Percentiles rank a stretch among this genome's conserved stretches.
Evolutionary conservation across 495 filamentous ascomycete genomes (phyloP).

Genomic region (Talaromyces stipitatus): DNA sequence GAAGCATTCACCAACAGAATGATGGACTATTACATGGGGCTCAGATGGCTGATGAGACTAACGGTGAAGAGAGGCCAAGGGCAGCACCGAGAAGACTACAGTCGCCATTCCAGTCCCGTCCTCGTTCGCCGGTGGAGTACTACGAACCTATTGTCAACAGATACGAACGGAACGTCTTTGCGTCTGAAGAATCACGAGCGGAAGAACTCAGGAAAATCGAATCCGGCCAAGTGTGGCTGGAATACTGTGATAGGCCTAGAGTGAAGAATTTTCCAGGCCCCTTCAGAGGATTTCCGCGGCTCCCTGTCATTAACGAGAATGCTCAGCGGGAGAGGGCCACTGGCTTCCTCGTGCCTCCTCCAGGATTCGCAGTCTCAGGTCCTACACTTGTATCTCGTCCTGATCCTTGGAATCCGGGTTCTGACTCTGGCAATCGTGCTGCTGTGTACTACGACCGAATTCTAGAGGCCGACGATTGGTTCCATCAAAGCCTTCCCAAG

Average conservation of each 20-base stretch:
- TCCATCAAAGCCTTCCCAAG: constrained; percentile 15
- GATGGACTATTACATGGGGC: neutral
- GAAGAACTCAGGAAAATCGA: neutral
- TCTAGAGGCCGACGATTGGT: constrained; percentile 19
- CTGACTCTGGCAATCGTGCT: neutral
- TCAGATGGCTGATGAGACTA: neutral
- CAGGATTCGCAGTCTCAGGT: neutral
- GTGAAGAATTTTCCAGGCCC: neutral
- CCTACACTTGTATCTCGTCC: neutral
- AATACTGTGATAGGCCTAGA: neutral
- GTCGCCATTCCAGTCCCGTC: constrained; percentile 2
- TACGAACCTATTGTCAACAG: constrained; percentile 4
- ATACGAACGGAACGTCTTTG: constrained; percentile 1
- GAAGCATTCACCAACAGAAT: neutral
- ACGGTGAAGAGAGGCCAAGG: neutral
- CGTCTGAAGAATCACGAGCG: neutral
- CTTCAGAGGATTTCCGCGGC: neutral
- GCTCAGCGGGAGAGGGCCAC: neutral
- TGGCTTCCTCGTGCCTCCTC: neutral
- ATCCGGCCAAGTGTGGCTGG: neutral
- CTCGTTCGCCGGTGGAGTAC: neutral
- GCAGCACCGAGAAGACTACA: neutral
- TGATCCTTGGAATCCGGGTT: neutral
- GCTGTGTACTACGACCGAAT: constrained; percentile 7
- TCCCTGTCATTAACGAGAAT: neutral